Evolutionary conservation across 768 basidiomycete genomes (phyloP).

Genomic region (Suillus bovinus): DNA sequence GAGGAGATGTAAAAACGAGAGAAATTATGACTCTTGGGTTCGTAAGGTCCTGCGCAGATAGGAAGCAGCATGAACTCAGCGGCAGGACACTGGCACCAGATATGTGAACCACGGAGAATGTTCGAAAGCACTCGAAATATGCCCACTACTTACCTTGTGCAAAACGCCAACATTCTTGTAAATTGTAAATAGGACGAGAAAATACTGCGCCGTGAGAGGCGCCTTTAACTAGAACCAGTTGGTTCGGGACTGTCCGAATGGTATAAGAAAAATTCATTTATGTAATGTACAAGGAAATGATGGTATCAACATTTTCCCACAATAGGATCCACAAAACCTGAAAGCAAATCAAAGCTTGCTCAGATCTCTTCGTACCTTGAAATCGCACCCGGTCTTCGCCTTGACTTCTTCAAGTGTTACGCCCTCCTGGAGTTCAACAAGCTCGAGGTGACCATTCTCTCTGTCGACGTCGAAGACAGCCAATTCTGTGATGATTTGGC

Average conservation of each 20-base stretch:
- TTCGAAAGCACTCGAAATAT: background rate
- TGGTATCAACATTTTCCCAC: background rate
- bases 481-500: conserved; percentile 91
- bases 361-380: conserved; percentile 57
- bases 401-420: conserved; percentile 81
- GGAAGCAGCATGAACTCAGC: background rate
- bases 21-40: background rate
- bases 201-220: background rate
- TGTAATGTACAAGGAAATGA: conserved; percentile 1
- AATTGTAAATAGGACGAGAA: background rate
- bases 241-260: background rate
- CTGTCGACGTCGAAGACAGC: conserved; percentile 90
- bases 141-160: background rate
- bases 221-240: background rate
- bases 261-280: background rate
- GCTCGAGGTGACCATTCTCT: conserved; percentile 62
- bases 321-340: conserved; percentile 14
- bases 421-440: conserved; percentile 83
- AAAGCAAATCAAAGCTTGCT: conserved; percentile 44
- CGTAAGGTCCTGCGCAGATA: background rate
- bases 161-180: background rate
- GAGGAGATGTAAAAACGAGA: background rate
- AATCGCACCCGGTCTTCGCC: conserved; percentile 86
- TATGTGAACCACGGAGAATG: background rate
- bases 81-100: background rate